Percentiles rank a stretch among this genome's conserved stretches.
Conservation (phyloP, 441 rosid genomes). For the Viola pubescens region DNA sequence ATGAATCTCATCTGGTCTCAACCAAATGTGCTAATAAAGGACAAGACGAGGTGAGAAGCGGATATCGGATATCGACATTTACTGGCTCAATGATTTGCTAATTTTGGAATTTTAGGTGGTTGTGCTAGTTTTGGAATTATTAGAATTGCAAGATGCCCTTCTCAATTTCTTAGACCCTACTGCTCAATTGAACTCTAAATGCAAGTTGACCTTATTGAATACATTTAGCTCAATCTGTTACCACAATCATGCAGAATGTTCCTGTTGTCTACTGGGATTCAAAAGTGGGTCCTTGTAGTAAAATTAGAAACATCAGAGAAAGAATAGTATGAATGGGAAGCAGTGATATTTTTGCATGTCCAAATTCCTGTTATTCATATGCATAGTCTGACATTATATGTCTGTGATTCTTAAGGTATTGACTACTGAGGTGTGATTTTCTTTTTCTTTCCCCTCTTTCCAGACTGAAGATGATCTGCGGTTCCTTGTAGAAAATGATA, state of each 20-base stretch:
- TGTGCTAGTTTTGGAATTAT: not conserved
- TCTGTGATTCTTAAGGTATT: not conserved
- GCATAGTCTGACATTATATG: not conserved
- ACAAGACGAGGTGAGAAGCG: slow-evolving; percentile 17
- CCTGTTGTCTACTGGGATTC: not conserved
- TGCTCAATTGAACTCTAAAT: not conserved
- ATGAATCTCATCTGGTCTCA: slow-evolving; percentile 15
- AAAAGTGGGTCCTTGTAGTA: not conserved
- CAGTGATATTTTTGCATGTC: not conserved
- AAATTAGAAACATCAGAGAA: not conserved
- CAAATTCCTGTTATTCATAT: not conserved
- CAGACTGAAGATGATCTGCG: slow-evolving; percentile 45
- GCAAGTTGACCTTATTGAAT: not conserved
- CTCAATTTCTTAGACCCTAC: not conserved
- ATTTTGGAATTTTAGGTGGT: slow-evolving; percentile 6
- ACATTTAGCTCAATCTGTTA: not conserved
- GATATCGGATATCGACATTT: not conserved
- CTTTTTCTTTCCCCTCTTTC: not conserved
- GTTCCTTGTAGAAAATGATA: slow-evolving; percentile 35
- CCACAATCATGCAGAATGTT: not conserved
- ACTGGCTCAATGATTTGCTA: not conserved
- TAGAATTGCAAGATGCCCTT: not conserved
- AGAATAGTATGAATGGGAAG: not conserved
- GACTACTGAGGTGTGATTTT: too few relatives aligned
- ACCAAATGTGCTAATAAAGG: slow-evolving; percentile 14